Evolutionary conservation across 2,329 filamentous ascomycete genomes (phyloP).

Genomic region (Fusarium sp.): DNA sequence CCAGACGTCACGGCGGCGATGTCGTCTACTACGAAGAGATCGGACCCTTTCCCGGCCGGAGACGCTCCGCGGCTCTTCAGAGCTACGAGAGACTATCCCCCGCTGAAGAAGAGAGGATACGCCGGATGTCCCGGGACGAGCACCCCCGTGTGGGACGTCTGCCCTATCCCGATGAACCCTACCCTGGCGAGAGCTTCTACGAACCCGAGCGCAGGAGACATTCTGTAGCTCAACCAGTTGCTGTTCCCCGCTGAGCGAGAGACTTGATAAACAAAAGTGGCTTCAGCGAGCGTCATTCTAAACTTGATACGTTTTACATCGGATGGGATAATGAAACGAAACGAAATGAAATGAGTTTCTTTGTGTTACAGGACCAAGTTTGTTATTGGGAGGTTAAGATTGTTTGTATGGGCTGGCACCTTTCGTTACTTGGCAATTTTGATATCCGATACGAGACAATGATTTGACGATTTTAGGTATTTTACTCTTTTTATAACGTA

Average conservation of each 20-base stretch:
- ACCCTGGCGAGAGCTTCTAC: constrained; percentile 37
- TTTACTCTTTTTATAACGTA: constrained; percentile 1
- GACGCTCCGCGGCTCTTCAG: constrained; percentile 25
- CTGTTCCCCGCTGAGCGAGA: constrained; percentile 25
- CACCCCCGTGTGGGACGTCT: constrained; percentile 12
- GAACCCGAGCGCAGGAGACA: constrained; percentile 26
- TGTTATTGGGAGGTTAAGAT: neutral
- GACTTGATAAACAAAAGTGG: neutral
- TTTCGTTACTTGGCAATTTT: neutral
- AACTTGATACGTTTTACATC: neutral
- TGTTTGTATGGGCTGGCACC: constrained; percentile 6
- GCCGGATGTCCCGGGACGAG: constrained; percentile 15
- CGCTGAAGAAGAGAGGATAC: constrained; percentile 23
- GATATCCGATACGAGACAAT: constrained; percentile 11
- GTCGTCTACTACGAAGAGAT: constrained; percentile 36
- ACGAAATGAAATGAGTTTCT: neutral
- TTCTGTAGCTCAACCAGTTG: constrained; percentile 22
- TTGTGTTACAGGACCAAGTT: neutral
- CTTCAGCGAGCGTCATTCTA: neutral
- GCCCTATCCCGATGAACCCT: constrained; percentile 37
- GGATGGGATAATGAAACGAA: neutral
- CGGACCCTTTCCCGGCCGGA: constrained; percentile 14
- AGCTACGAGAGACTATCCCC: constrained; percentile 31
- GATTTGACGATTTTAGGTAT: neutral
- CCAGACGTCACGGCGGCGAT: constrained; percentile 29